phyloP scores from a whole-genome alignment of 208 protist species.

The Trypanosoma caninum region DNA sequence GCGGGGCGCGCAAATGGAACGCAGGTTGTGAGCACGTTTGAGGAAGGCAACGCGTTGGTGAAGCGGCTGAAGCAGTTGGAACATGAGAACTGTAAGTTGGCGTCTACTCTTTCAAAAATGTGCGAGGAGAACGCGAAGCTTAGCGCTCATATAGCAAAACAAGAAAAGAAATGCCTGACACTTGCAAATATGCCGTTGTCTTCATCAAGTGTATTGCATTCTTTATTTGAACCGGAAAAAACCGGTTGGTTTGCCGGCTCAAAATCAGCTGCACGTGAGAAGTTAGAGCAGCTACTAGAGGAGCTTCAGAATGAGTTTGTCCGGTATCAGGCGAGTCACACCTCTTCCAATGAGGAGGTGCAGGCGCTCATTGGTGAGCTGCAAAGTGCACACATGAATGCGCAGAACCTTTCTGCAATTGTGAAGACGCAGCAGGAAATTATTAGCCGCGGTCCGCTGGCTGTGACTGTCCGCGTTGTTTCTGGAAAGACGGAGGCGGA shows the following conservation, averaged over 20 bases:
- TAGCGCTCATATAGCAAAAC: slow-evolving; percentile 21
- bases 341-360: slow-evolving; percentile 81
- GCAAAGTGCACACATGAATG: slow-evolving; percentile 55
- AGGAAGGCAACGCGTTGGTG: slow-evolving; percentile 60
- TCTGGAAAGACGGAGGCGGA: slow-evolving; percentile 26
- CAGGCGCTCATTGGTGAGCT: slow-evolving; percentile 60
- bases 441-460: slow-evolving; percentile 40
- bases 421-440: slow-evolving; percentile 65
- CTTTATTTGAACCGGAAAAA: slow-evolving; percentile 78
- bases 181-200: slow-evolving; percentile 38
- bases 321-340: slow-evolving; percentile 64
- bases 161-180: slow-evolving; percentile 43
- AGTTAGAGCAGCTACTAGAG: slow-evolving; percentile 60
- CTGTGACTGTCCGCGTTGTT: slow-evolving; percentile 42
- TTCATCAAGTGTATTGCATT: slow-evolving; percentile 50
- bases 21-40: slow-evolving; percentile 47
- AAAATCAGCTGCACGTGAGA: slow-evolving; percentile 54
- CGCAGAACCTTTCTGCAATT: slow-evolving; percentile 46
- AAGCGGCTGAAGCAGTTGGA: slow-evolving; percentile 63
- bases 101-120: slow-evolving; percentile 58
- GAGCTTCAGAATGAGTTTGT: slow-evolving; percentile 72
- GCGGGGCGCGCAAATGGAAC: background rate
- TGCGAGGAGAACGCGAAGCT: slow-evolving; percentile 83
- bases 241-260: slow-evolving; percentile 77
- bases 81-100: slow-evolving; percentile 51